phyloP scores from a whole-genome alignment of 176 grass and related monocot species.

The Microstegium vimineum region DNA sequence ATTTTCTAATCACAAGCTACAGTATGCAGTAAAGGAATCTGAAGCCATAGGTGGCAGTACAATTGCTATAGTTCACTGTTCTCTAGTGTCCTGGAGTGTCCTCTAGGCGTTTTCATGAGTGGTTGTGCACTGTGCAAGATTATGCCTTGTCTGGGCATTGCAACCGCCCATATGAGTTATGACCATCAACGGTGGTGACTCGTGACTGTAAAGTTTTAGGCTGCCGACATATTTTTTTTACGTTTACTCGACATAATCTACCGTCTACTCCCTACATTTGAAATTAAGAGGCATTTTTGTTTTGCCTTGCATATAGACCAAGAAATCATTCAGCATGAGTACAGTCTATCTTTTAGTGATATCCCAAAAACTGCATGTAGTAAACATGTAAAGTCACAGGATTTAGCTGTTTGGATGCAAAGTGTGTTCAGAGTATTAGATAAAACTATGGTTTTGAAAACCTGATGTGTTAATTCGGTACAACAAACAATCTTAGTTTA shows the following conservation, averaged over 20 bases:
- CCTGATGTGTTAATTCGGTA: too few relatives aligned
- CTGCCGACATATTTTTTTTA: conserved; percentile 30
- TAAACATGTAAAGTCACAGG: neutral
- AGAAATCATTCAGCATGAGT: neutral
- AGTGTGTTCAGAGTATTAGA: too few relatives aligned
- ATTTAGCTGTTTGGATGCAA: too few relatives aligned
- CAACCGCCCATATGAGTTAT: neutral
- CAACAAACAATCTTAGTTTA: too few relatives aligned
- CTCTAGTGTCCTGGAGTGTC: neutral
- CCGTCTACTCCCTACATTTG: neutral
- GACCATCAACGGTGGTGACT: neutral
- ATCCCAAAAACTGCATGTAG: too few relatives aligned
- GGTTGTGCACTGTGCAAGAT: conserved; percentile 25
- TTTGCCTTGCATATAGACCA: neutral
- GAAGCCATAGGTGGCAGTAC: neutral
- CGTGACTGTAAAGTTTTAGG: neutral
- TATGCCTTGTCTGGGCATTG: conserved; percentile 3
- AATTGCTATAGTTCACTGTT: neutral
- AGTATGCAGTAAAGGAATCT: neutral
- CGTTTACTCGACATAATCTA: neutral
- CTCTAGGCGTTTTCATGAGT: neutral
- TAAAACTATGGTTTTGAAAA: too few relatives aligned
- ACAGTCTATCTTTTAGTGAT: neutral
- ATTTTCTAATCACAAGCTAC: neutral
- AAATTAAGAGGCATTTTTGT: neutral